Evolutionary conservation across 1,139 yeast species (phyloP), one percentile per base, ranked within the genome.

Genomic region (Candida frijolesensis): DNA sequence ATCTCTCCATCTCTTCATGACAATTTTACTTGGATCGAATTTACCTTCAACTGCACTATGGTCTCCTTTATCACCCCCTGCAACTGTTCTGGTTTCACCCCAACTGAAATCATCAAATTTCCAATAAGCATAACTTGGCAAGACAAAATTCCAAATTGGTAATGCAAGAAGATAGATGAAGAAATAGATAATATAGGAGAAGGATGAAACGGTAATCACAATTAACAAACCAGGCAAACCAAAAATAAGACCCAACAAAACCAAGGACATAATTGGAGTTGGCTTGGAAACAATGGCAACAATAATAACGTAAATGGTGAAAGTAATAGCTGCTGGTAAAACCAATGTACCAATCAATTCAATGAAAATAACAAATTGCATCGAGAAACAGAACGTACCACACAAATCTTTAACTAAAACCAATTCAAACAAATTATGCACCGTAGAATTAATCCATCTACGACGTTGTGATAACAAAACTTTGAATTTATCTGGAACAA

Each of bases 381-480:
- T 94, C 1, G 98, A 92, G 61, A 92, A 89, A 61, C 98, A 92
- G 67, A 94, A 94, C 0, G 96, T 94, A 57, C 99, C 99, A 78
- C 99, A 94, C 58, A 94, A 78, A 67, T 94, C 97, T 51, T 86
- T 84, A 35, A 92, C 96, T 58, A 91, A 73, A 2, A 88, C 89
- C 60, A 94, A 80, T 69, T 94, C 99, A 86, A 94, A 82, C 65
- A 94, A 80, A 64, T 94, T 94, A 69, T 94, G 99, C 45, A 94
- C 96, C 0, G 99, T 94, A 2, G 98, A 91, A 69, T 94, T 94
- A 62, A 94, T 94, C 99, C 99, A 94, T 67, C 99, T 89, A 71
- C 99, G 89, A 67, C 99, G 86, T 68, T 94, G 99, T 1, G 98
- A 92, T 50, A 94, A 74, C 60, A 94, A 74, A 42, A 92, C 96